A percentile compares a stretch with the other conserved stretches of the same genome.
Conservation (phyloP, 495 filamentous ascomycete genomes). For the Penicillium paradoxum region DNA sequence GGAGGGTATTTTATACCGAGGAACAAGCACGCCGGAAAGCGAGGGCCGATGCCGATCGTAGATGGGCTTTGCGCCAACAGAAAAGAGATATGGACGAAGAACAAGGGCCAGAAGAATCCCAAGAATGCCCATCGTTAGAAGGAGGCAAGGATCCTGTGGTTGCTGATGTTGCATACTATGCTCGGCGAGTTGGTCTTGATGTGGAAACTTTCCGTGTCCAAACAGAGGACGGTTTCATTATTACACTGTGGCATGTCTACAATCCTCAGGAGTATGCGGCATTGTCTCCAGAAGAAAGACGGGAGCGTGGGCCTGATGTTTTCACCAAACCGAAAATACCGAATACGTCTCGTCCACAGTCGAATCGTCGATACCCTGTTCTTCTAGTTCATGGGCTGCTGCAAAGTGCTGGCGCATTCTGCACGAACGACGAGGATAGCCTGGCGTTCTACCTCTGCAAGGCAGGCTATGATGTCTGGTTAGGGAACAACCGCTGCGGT, state of each 20-base stretch:
- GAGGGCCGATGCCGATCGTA: slow-evolving; percentile 51
- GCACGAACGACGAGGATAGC: slow-evolving; percentile 83
- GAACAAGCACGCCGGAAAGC: slow-evolving; percentile 54
- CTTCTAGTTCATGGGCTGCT: slow-evolving; percentile 85
- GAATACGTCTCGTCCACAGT: slow-evolving; percentile 1
- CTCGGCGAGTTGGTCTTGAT: slow-evolving; percentile 80
- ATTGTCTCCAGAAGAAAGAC: slow-evolving; percentile 34
- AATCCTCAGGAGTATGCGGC: slow-evolving; percentile 68
- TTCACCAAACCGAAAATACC: slow-evolving; percentile 24
- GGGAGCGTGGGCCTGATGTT: slow-evolving; percentile 28
- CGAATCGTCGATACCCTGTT: slow-evolving; percentile 73
- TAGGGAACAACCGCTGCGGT: slow-evolving; percentile 92
- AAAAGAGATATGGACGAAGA: slow-evolving; percentile 35
- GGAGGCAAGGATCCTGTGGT: slow-evolving; percentile 73
- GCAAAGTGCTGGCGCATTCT: slow-evolving; percentile 84
- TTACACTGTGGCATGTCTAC: slow-evolving; percentile 85
- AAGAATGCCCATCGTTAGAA: slow-evolving; percentile 66
- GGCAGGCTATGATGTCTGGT: slow-evolving; percentile 92
- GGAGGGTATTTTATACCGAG: slow-evolving; percentile 64
- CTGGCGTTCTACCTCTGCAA: slow-evolving; percentile 91
- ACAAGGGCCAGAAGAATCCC: slow-evolving; percentile 49
- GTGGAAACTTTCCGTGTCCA: slow-evolving; percentile 79
- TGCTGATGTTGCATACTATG: slow-evolving; percentile 83
- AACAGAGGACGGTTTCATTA: slow-evolving; percentile 92
- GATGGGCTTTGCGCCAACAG: slow-evolving; percentile 53